Conservation (phyloP, 805 yeast genomes). For the Nematodospora valgi region DNA sequence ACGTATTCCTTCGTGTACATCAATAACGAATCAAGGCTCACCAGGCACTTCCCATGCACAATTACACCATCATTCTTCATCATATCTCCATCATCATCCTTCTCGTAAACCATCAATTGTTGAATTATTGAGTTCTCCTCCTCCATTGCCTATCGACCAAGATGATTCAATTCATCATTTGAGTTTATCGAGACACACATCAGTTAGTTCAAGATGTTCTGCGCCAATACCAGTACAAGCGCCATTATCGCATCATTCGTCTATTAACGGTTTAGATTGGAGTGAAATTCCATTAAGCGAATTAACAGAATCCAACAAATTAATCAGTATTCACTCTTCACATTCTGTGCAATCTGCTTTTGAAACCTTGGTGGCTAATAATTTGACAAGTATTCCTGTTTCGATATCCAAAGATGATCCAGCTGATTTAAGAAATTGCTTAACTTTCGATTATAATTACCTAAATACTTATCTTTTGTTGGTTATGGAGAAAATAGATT, state of each 20-base stretch:
- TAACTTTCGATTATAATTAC: constrained; percentile 90
- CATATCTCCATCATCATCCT: constrained; percentile 13
- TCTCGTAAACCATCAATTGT: constrained; percentile 64
- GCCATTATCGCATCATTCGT: constrained; percentile 3
- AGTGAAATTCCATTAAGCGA: constrained; percentile 66
- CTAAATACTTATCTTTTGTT: constrained; percentile 80
- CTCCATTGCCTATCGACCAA: constrained; percentile 50
- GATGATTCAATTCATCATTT: constrained; percentile 34
- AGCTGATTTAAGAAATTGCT: constrained; percentile 57
- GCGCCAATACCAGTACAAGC: constrained; percentile 2
- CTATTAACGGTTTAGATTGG: constrained; percentile 50
- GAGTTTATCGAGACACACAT: constrained; percentile 35
- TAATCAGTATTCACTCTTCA: constrained; percentile 63
- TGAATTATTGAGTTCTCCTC: constrained; percentile 73
- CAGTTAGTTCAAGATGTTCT: constrained; percentile 19
- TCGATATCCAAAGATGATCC: constrained; percentile 39
- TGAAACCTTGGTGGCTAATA: constrained; percentile 66
- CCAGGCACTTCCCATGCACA: background rate
- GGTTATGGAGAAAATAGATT: constrained; percentile 67
- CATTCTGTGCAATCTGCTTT: constrained; percentile 86
- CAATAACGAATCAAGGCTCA: background rate
- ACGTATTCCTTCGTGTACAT: background rate
- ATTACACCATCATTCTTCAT: constrained; percentile 8
- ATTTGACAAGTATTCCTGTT: constrained; percentile 86
- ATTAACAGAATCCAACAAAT: constrained; percentile 73